Base-by-base conservation (phyloP, 352 stramenopile genomes). In the Phytophthora kernoviae region DNA sequence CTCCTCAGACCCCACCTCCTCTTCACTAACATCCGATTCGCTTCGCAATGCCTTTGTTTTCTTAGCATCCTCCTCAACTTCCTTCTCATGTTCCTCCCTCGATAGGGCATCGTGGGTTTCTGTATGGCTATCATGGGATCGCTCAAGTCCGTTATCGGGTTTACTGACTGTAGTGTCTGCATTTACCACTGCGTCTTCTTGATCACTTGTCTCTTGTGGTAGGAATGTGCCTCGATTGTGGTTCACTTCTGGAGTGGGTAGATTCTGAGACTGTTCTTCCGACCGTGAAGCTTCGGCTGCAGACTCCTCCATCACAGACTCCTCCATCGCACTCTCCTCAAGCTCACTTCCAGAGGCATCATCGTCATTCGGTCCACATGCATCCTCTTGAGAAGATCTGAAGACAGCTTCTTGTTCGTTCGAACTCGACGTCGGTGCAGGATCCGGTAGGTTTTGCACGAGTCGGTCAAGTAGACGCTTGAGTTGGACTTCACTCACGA, bases 401-500 rank as follows among this genome's bases (percentile, higher is more conserved):
- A 47, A 26, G 22, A 48, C 44, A 2, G 27, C 27, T 40, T 21
- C 9, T 53, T 22, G 24, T 47, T 60, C 18, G 4, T 32, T 44
- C 32, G 2, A 30, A 30, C 32, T 47, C 36, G 7, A 33, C 22
- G 34, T 26, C 21, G 12, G 10, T 32, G 45, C 21, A 15, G 12
- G 27, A n/a, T 44, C 40, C 17, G 77, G 65, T 18, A 89, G 36
- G 58, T 84, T 76, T 33, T 85, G 54, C 14, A 93, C 67, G n/a
- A 94, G 55, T 47, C 65, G 71, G 50, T 89, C 73, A 18, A 94
- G 54, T 8, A 94, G 56, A 4, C 82, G 70, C 49, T 73, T 68
- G 6, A 94, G 59, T 52, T 94, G 86, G 33, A 68, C 42, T 48
- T 91, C 70, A 52, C 84, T 93, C 22, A 94, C 82, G 15, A 94